Conservation (phyloP, 768 basidiomycete genomes). For the Panus rudis region DNA sequence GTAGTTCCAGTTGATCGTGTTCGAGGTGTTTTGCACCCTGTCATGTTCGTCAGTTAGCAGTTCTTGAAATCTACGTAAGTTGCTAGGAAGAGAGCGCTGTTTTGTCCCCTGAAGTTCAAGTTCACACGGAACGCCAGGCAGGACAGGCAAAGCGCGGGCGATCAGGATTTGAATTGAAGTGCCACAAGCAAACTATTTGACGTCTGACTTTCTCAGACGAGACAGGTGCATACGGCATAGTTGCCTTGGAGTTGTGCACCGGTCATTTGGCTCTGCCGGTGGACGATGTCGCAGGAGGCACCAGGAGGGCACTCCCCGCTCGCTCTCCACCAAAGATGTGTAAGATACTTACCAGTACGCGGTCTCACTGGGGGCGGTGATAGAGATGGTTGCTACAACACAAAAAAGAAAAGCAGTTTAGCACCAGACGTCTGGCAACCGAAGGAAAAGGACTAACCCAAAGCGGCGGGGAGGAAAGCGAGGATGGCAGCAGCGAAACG, state of each 20-base stretch:
- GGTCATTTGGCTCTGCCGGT: too few relatives aligned
- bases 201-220: too few relatives aligned
- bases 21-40: conserved; percentile 30
- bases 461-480: conserved; percentile 20
- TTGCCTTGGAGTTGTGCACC: too few relatives aligned
- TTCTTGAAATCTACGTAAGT: not conserved
- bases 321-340: not conserved
- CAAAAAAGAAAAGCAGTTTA: too few relatives aligned
- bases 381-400: conserved; percentile 23
- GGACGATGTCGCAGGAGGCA: too few relatives aligned
- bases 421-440: not conserved
- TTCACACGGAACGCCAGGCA: too few relatives aligned
- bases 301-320: too few relatives aligned
- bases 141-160: too few relatives aligned
- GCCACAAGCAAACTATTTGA: too few relatives aligned
- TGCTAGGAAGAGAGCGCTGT: not conserved
- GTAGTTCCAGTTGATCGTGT: conserved; percentile 29
- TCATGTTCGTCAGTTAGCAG: not conserved
- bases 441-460: conserved; percentile 12
- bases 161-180: not conserved
- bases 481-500: conserved; percentile 20
- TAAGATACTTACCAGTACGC: conserved; percentile 25
- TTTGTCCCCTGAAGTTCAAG: too few relatives aligned
- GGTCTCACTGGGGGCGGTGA: conserved; percentile 22
- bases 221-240: too few relatives aligned